Evolutionary conservation across 148 eudicot species (phyloP), one percentile per base, ranked within the genome.

Genomic region (Selenicereus undatus): DNA sequence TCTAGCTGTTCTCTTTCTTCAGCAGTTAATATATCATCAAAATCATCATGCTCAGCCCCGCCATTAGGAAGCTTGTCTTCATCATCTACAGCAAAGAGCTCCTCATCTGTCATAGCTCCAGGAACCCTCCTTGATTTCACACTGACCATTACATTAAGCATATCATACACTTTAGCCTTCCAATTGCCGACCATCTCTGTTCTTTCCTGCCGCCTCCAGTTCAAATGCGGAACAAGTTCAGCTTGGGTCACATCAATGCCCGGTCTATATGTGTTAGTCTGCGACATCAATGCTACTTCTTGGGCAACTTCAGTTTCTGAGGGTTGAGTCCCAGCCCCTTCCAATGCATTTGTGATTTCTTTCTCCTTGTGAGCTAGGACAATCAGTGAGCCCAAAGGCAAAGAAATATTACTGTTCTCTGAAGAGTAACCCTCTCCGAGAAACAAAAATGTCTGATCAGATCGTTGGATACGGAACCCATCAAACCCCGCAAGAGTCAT

Each of bases 401-500:
- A 81, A 77, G 94, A 87, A n/a, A 85, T 70, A 51, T 82, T 90
- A 36, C 93, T 90, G 83, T 90, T 90, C 30, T 84, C 96, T 0
- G 90, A 88, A 48, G 89, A 70, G 83, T 93, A 89, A 58, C 97
- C 98, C 20, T 93, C 97, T 81, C 98, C 98, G 27, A 95, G 95
- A 39, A 95, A 95, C 72, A 95, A 89, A 78, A 93, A 91, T 22
- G 97, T 90, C 79, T 91, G 96, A 85, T 95, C 98, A 36, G 98
- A 93, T 76, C 98, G 89, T 80, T 95, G 98, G 65, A 94, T 93
- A 5, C 97, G 91, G 48, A 94, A 88, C 74, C 98, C 98, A 82
- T 94, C 98, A 87, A 94, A 95, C 1, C 98, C 98, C 26, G 97
- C 97, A 64, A 95, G 94, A 26, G 97, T 91, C 97, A 91, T 95